Percentiles rank a stretch among this genome's conserved stretches.
These are phyloP conservation scores for Ceratonia siliqua DNA, from an alignment of 306 rosid species.

Conservation along the genomic window DNA sequence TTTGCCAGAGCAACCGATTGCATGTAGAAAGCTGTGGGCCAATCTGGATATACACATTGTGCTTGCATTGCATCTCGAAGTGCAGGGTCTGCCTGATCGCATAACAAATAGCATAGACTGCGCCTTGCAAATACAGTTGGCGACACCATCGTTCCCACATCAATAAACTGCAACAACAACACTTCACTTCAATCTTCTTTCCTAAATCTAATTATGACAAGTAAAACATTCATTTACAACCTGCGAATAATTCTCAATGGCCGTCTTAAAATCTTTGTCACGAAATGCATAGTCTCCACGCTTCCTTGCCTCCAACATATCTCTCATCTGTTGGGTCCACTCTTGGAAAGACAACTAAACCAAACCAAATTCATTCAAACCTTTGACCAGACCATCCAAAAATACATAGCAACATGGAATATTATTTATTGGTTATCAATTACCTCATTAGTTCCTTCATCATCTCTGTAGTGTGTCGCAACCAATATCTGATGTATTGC, in stretches of 20 bases:
- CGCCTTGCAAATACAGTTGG: constrained; percentile 96
- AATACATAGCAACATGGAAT: constrained; percentile 23
- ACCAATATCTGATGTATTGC: constrained; percentile 97
- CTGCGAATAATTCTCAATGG: constrained; percentile 96
- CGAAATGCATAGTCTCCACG: constrained; percentile 95
- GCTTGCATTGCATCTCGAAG: constrained; percentile 99
- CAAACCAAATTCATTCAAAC: constrained; percentile 42
- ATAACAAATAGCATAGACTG: constrained; percentile 85
- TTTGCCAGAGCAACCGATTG: constrained; percentile 97
- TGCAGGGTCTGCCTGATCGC: constrained; percentile 92
- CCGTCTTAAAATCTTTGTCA: constrained; percentile 81
- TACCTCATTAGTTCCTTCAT: constrained; percentile 97
- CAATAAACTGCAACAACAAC: constrained; percentile 75
- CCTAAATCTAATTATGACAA: too few species aligned
- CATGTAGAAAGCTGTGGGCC: constrained; percentile 98
- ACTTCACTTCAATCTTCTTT: too few species aligned
- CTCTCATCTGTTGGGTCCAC: constrained; percentile 99
- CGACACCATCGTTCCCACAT: constrained; percentile 89
- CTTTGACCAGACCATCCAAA: constrained; percentile 29
- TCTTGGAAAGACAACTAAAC: constrained; percentile 97
- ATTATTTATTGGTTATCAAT: constrained; percentile 21
- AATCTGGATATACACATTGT: constrained; percentile 86
- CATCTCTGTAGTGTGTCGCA: constrained; percentile 83
- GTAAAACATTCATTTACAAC: constrained; percentile 32
- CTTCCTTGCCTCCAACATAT: constrained; percentile 93